These are phyloP conservation scores for Dendrothele bispora DNA, from an alignment of 768 basidiomycete species.

Conservation along the genomic window DNA sequence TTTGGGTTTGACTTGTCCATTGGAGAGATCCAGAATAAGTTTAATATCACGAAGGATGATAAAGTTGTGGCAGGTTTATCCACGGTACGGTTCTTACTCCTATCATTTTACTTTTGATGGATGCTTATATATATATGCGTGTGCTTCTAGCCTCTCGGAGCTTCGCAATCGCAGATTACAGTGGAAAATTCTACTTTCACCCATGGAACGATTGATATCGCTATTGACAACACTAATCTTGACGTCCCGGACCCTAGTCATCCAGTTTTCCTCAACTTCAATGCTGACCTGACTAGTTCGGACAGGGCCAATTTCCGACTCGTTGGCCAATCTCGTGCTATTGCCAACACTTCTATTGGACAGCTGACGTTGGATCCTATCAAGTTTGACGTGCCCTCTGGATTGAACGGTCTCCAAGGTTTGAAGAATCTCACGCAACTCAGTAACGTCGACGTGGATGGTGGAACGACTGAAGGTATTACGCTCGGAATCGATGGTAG, in stretches of 20 bases:
- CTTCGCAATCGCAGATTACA: conserved; percentile 59
- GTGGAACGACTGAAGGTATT: conserved; percentile 60
- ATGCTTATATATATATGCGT: too few species aligned
- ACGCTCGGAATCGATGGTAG: conserved; percentile 58
- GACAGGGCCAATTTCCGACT: conserved; percentile 52
- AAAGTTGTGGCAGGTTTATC: conserved; percentile 55
- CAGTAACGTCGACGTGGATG: conserved; percentile 60
- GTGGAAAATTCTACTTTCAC: conserved; percentile 57
- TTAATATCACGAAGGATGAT: conserved; percentile 58
- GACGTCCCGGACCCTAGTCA: conserved; percentile 46
- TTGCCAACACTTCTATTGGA: conserved; percentile 63
- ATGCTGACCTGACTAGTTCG: conserved; percentile 54
- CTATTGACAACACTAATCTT: conserved; percentile 54
- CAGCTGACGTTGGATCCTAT: conserved; percentile 70
- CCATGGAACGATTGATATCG: conserved; percentile 62
- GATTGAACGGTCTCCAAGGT: conserved; percentile 59
- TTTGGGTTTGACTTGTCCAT: conserved; percentile 68
- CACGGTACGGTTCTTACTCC: conserved; percentile 39
- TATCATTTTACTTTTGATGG: neutral
- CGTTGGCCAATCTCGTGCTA: conserved; percentile 56
- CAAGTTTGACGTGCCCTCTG: conserved; percentile 67
- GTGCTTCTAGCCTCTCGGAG: conserved; percentile 57
- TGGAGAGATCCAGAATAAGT: conserved; percentile 62
- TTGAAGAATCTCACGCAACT: conserved; percentile 57
- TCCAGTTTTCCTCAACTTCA: conserved; percentile 55